phyloP scores from a whole-genome alignment of 352 stramenopile genomes.

The Phytopythium vexans region DNA sequence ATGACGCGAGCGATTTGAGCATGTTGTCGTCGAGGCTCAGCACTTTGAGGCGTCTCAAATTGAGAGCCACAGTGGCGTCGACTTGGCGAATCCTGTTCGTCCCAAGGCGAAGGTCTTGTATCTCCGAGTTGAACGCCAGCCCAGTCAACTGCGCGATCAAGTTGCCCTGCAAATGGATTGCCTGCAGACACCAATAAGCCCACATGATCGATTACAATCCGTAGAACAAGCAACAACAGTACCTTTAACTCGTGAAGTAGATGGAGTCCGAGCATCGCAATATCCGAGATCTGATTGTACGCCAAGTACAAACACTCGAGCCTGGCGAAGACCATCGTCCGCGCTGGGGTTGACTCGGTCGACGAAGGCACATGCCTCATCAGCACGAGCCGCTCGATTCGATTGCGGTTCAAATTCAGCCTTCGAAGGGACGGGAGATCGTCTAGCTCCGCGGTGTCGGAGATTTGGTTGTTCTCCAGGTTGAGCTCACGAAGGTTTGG shows the following conservation, averaged over 20 bases:
- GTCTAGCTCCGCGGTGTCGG: conserved; percentile 64
- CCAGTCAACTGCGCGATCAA: conserved; percentile 66
- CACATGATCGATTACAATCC: neutral
- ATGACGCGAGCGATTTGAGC: conserved; percentile 62
- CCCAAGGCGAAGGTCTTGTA: conserved; percentile 71
- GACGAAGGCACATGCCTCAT: neutral
- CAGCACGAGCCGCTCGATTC: conserved; percentile 47
- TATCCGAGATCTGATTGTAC: conserved; percentile 82
- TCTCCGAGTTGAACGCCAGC: conserved; percentile 51
- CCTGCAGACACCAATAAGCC: conserved; percentile 13
- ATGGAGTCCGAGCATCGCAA: conserved; percentile 63
- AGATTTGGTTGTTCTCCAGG: conserved; percentile 86
- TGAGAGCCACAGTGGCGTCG: conserved; percentile 46
- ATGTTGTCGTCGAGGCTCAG: conserved; percentile 81
- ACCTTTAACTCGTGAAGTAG: conserved; percentile 67
- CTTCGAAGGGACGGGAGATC: conserved; percentile 51
- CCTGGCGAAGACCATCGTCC: conserved; percentile 48
- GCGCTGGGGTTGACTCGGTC: conserved; percentile 10
- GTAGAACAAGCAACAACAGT: conserved; percentile 1
- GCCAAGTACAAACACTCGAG: conserved; percentile 71
- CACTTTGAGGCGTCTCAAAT: conserved; percentile 45
- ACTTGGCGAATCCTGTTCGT: conserved; percentile 85
- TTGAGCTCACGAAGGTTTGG: conserved; percentile 67
- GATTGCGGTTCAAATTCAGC: conserved; percentile 77
- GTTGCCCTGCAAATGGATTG: conserved; percentile 79